Evolutionary conservation across 306 rosid genomes (phyloP).

Genomic region (barrel medic (Medicago truncatula)): DNA sequence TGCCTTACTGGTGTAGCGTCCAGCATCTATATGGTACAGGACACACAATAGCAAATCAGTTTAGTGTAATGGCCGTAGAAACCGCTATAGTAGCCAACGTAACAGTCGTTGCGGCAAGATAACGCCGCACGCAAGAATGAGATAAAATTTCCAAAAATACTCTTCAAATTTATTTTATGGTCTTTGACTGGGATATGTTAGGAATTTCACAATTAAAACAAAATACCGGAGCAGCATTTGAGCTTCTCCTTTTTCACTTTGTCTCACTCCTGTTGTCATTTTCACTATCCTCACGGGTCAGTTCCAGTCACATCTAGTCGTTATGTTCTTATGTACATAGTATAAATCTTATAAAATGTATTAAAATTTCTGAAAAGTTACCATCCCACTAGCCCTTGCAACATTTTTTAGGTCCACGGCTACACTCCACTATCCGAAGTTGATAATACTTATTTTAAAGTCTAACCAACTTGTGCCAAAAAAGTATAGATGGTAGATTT

Average conservation of each 20-base stretch:
- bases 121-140: background rate
- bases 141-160: background rate
- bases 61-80: background rate
- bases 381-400: background rate
- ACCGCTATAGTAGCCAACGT: background rate
- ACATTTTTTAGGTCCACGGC: background rate
- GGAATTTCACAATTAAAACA: background rate
- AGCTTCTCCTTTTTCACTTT: background rate
- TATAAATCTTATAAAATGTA: background rate
- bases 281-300: background rate
- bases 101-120: background rate
- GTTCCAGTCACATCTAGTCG: background rate
- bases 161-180: background rate
- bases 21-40: background rate
- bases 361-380: background rate
- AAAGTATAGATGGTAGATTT: conserved; percentile 16
- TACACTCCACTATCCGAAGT: background rate
- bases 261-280: background rate
- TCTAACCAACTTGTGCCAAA: conserved; percentile 5
- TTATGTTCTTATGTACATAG: background rate
- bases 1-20: background rate
- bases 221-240: background rate
- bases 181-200: background rate
- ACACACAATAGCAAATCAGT: background rate
- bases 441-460: background rate